A percentile compares a stretch with the other conserved stretches of the same genome.
phyloP scores from a whole-genome alignment of 192 early-diverging fungal genomes.

The Gonapodya prolifera region DNA sequence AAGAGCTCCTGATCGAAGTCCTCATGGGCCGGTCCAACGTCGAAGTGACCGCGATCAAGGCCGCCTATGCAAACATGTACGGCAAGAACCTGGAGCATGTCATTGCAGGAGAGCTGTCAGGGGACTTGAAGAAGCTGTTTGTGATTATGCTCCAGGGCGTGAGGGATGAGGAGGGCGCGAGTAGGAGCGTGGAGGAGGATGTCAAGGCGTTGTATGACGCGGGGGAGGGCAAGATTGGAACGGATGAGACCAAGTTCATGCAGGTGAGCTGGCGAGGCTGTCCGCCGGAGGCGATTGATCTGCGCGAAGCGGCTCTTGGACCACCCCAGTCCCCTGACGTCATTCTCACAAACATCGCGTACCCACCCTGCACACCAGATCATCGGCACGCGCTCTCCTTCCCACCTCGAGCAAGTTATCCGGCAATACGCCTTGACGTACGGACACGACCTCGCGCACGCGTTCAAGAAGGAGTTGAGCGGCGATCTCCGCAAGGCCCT shows the following conservation, averaged over 20 bases:
- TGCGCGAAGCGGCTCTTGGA: no score
- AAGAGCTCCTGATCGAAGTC: slow-evolving; percentile 30
- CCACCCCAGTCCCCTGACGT: no score
- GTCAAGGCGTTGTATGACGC: slow-evolving; percentile 27
- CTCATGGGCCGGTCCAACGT: slow-evolving; percentile 27
- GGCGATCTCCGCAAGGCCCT: slow-evolving; percentile 25
- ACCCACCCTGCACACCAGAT: no score
- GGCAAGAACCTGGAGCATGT: slow-evolving; percentile 15
- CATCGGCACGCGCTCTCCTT: no score
- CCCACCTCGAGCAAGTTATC: slow-evolving; percentile 13
- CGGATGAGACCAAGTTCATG: slow-evolving; percentile 28
- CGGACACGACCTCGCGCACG: slow-evolving; percentile 16
- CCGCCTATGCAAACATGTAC: slow-evolving; percentile 17
- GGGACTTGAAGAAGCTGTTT: slow-evolving; percentile 19
- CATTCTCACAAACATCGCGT: no score
- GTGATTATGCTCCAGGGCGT: slow-evolving; percentile 14
- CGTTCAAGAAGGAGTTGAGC: slow-evolving; percentile 28
- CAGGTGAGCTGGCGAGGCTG: no score
- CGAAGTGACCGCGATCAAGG: slow-evolving; percentile 22
- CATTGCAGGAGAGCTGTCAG: slow-evolving; percentile 17
- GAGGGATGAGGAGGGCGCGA: slow-evolving; percentile 23
- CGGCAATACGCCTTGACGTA: slow-evolving; percentile 21
- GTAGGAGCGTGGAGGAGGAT: slow-evolving; percentile 16
- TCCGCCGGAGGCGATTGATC: no score
- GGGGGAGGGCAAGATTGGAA: slow-evolving; percentile 28